These are phyloP conservation scores for Neodidymelliopsis sp. DNA, from an alignment of 2,329 filamentous ascomycete genomes.

Conservation along the genomic window DNA sequence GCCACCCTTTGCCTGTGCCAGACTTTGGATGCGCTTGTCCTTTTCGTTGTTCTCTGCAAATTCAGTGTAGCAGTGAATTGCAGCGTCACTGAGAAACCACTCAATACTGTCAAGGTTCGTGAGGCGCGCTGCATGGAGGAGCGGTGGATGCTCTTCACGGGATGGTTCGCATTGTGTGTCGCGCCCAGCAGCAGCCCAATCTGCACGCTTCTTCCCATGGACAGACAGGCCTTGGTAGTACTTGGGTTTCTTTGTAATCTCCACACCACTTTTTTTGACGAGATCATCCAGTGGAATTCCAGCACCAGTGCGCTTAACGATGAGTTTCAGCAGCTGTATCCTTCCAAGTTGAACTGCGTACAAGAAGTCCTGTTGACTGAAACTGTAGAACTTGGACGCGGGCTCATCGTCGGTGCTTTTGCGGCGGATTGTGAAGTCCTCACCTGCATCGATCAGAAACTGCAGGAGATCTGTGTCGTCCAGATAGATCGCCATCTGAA, in stretches of 20 bases:
- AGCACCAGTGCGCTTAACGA: slow-evolving; percentile 71
- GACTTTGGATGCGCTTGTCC: slow-evolving; percentile 68
- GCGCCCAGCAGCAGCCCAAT: slow-evolving; percentile 65
- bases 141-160: slow-evolving; percentile 56
- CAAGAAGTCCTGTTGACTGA: slow-evolving; percentile 23
- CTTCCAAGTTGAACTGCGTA: slow-evolving; percentile 57
- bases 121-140: slow-evolving; percentile 64
- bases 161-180: slow-evolving; percentile 10
- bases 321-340: slow-evolving; percentile 65
- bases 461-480: slow-evolving; percentile 29
- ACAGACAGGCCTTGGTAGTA: slow-evolving; percentile 74
- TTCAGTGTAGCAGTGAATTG: slow-evolving; percentile 70
- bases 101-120: slow-evolving; percentile 74
- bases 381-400: slow-evolving; percentile 21
- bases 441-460: slow-evolving; percentile 23
- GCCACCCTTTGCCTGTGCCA: slow-evolving; percentile 67
- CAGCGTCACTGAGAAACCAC: slow-evolving; percentile 78
- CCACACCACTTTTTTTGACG: slow-evolving; percentile 69
- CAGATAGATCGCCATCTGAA: slow-evolving; percentile 43
- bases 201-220: slow-evolving; percentile 74
- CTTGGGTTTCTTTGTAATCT: slow-evolving; percentile 69
- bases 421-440: slow-evolving; percentile 23
- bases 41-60: slow-evolving; percentile 69
- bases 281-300: slow-evolving; percentile 74
- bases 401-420: slow-evolving; percentile 20